Evolutionary conservation across 2,329 filamentous ascomycete genomes (phyloP).

Genomic region (Achaetomium macrosporum): DNA sequence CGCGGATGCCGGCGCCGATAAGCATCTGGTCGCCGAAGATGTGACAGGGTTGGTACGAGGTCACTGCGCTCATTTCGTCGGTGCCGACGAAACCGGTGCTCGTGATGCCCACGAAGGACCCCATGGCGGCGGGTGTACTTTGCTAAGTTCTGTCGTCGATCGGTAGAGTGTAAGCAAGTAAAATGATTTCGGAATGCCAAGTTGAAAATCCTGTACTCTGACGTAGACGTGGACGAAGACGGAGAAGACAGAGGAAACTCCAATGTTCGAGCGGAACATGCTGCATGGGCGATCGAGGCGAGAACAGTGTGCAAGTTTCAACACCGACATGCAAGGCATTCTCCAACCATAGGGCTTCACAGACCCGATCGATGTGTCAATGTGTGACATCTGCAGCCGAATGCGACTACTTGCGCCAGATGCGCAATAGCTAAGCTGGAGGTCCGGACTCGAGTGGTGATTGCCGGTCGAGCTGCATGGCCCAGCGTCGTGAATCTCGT

Average conservation of each 20-base stretch:
- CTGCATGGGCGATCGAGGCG: no score
- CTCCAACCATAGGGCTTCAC: slow-evolving; percentile 6
- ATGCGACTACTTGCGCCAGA: slow-evolving; percentile 2
- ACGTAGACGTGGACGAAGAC: no score
- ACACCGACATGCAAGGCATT: background rate
- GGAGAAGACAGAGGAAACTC: background rate
- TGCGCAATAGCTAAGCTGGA: slow-evolving; percentile 7
- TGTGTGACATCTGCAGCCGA: slow-evolving; percentile 21
- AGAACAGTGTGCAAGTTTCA: background rate
- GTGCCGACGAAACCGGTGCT: slow-evolving; percentile 24
- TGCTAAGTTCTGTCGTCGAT: background rate
- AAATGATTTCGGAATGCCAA: no score
- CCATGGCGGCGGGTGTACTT: slow-evolving; percentile 13
- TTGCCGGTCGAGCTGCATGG: slow-evolving; percentile 1
- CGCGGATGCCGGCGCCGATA: slow-evolving; percentile 23
- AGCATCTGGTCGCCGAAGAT: slow-evolving; percentile 27
- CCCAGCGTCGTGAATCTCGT: slow-evolving; percentile 7
- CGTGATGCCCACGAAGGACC: slow-evolving; percentile 23
- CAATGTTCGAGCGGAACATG: no score
- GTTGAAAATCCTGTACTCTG: no score
- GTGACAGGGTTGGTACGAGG: slow-evolving; percentile 23
- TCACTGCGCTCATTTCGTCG: slow-evolving; percentile 23
- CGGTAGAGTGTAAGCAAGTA: no score
- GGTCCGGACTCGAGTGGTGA: background rate
- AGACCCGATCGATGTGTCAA: background rate